These are phyloP conservation scores for Sutorius eximius DNA, from an alignment of 1,284 basidiomycete genomes.

Conservation along the genomic window DNA sequence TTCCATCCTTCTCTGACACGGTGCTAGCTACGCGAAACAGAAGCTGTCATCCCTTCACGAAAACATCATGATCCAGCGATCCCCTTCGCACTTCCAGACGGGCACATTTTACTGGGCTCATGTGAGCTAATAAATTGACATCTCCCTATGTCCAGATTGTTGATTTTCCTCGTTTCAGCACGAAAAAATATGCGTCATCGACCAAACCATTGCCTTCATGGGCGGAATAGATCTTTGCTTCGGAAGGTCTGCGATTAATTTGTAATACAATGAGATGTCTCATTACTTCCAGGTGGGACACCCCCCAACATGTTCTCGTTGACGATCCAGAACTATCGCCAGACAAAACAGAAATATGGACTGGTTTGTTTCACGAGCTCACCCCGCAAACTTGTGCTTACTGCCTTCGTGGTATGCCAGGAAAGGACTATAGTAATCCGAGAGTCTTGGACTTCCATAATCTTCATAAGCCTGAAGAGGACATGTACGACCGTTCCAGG, in stretches of 20 bases:
- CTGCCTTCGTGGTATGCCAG: slow-evolving; percentile 36
- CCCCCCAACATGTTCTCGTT: slow-evolving; percentile 87
- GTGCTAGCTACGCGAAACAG: slow-evolving; percentile 82
- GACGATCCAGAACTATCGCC: slow-evolving; percentile 74
- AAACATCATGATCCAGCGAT: slow-evolving; percentile 96
- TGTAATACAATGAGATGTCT: neutral
- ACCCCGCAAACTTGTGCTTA: neutral
- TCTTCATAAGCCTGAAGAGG: slow-evolving; percentile 88
- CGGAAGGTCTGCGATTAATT: slow-evolving; percentile 55
- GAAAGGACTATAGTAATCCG: slow-evolving; percentile 93
- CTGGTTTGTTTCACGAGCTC: slow-evolving; percentile 46
- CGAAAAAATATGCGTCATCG: slow-evolving; percentile 97
- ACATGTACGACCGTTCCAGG: slow-evolving; percentile 90
- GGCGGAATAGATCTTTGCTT: slow-evolving; percentile 95
- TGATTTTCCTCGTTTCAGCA: slow-evolving; percentile 55
- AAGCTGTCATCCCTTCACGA: slow-evolving; percentile 83
- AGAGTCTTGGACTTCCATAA: slow-evolving; percentile 87
- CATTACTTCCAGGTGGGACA: slow-evolving; percentile 78
- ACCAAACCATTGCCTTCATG: slow-evolving; percentile 97
- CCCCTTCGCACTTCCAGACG: slow-evolving; percentile 96
- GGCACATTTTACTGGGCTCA: slow-evolving; percentile 99
- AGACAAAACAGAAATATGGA: slow-evolving; percentile 80
- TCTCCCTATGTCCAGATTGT: slow-evolving; percentile 2
- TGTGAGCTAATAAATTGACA: slow-evolving; percentile 45
- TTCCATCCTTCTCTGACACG: slow-evolving; percentile 13